A percentile compares a stretch with the other conserved stretches of the same genome.
Conservation (phyloP, 192 early-diverging fungal species). For the Coemansia sp. region DNA sequence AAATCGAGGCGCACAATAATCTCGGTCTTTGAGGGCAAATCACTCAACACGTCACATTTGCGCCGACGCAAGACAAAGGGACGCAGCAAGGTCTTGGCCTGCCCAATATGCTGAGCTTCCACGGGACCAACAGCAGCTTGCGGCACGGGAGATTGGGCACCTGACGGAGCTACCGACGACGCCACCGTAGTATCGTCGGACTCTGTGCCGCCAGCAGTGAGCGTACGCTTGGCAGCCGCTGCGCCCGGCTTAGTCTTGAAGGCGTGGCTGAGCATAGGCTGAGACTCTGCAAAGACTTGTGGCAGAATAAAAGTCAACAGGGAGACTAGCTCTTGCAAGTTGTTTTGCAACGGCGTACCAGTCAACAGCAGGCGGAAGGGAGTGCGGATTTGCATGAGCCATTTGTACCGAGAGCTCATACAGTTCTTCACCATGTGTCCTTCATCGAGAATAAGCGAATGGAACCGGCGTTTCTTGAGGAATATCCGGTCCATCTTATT, state of each 20-base stretch:
- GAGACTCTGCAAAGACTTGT: slow-evolving; percentile 64
- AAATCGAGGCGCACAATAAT: slow-evolving; percentile 58
- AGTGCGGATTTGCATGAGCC: slow-evolving; percentile 66
- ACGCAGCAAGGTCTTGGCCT: slow-evolving; percentile 81
- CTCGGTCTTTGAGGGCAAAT: slow-evolving; percentile 67
- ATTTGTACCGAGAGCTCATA: slow-evolving; percentile 74
- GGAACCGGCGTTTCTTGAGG: slow-evolving; percentile 64
- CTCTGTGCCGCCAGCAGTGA: slow-evolving; percentile 17
- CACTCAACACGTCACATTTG: slow-evolving; percentile 71
- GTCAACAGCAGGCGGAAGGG: slow-evolving; percentile 75
- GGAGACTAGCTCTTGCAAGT: slow-evolving; percentile 83
- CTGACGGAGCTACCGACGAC: slow-evolving; percentile 34
- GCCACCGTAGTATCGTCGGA: slow-evolving; percentile 36
- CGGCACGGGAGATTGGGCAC: slow-evolving; percentile 35
- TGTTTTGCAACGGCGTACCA: slow-evolving; percentile 88
- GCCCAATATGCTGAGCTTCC: slow-evolving; percentile 65
- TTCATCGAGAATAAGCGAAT: slow-evolving; percentile 83
- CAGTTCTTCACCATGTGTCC: slow-evolving; percentile 94
- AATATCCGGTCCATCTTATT: slow-evolving; percentile 73
- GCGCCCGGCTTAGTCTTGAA: slow-evolving; percentile 41
- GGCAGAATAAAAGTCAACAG: slow-evolving; percentile 89
- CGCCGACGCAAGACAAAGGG: slow-evolving; percentile 88
- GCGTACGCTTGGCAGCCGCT: slow-evolving; percentile 3
- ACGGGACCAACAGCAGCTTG: slow-evolving; percentile 26
- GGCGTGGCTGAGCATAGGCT: slow-evolving; percentile 46